Base-by-base conservation (phyloP, 2,329 filamentous ascomycete genomes). In the Calonectria ilicicola region DNA sequence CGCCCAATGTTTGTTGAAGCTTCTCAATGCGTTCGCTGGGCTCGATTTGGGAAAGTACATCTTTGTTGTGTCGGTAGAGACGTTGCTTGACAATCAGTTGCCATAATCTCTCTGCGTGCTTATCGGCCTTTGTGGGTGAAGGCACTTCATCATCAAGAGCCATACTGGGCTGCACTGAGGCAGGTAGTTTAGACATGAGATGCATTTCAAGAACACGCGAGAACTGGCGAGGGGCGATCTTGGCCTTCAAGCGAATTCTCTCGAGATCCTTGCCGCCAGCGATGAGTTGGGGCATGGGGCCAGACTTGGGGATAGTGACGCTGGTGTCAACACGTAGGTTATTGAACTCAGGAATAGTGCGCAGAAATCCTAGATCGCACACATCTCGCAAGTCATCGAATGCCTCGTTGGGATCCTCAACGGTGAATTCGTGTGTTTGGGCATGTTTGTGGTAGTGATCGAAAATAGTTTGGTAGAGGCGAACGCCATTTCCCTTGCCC, bases 331-430 rank as follows among this genome's bases (percentile, higher is more conserved):
- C 85, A 56, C 82, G 85, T 8, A 95, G 84, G 0, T 85, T 81
- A 3, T 84, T 83, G 80, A 94, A 94, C 10, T 90, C 87, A 0
- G 91, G 87, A 4, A 89, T 85, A 10, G 83, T 85, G 67, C 90
- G 90, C 4, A 97, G 86, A 76, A 91, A 92, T 5, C 87, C 85
- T 38, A 96, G 85, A 79, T 97, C 95, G 77, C 91, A 92, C 65
- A 93, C 86, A 80, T 97, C 94, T 76, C 95, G 91, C 78, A 97
- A 87, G 72, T 95, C 91, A 80, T 97, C 94, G 77, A 97, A 97
- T 1, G 90, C 91, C 81, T 96, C 94, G 80, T 94, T 98, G 0
- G 97, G 97, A 74, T 98, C 96, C 84, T 99, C 97, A 7, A 99
- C 93, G 0, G 96, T 97, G 79, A 99, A 90, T 81, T 98, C 96